phyloP scores from a whole-genome alignment of 352 stramenopile genomes.

The Globisporangium sylvaticum region DNA sequence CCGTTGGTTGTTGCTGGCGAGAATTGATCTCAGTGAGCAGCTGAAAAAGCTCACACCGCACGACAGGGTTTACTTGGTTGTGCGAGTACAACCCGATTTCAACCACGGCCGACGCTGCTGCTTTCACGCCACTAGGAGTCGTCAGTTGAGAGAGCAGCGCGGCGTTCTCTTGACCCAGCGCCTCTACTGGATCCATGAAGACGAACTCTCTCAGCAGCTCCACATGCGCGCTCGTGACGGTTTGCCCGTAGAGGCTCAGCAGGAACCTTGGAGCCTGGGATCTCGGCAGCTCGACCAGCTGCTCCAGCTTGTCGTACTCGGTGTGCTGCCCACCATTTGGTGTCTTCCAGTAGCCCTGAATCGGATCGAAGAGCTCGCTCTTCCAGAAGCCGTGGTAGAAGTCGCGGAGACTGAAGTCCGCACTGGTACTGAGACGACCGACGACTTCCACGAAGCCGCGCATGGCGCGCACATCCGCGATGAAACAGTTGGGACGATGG shows the following conservation, averaged over 20 bases:
- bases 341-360: too few relatives aligned
- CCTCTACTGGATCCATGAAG: background rate
- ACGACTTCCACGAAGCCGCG: background rate
- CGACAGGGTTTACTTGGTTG: background rate
- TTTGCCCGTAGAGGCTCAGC: background rate
- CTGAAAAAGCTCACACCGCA: background rate
- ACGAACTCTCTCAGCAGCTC: background rate
- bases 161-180: background rate
- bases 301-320: background rate
- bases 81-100: background rate
- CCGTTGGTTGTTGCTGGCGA: background rate
- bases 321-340: background rate
- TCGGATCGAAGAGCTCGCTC: background rate
- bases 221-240: background rate
- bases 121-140: background rate
- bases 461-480: background rate
- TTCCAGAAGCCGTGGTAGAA: conserved; percentile 1
- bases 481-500: too few relatives aligned
- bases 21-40: background rate
- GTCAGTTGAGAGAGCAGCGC: background rate
- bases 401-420: background rate
- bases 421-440: background rate
- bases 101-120: background rate
- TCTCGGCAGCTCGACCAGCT: background rate
- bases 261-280: background rate